Evolutionary conservation across 768 basidiomycete genomes (phyloP).

Genomic region (Pleurotus cornucopiae): DNA sequence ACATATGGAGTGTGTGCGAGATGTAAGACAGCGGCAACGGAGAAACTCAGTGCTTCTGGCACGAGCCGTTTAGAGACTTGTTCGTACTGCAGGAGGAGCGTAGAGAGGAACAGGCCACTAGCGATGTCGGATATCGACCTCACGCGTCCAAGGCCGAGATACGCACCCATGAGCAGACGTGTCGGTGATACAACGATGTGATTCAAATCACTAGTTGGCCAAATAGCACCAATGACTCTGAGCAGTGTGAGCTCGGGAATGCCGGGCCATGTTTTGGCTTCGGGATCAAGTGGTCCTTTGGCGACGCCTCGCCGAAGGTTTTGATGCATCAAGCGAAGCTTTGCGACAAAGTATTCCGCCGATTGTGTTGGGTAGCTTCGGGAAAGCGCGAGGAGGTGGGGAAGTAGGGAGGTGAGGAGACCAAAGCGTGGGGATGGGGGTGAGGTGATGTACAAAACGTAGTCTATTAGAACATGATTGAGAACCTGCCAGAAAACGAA

Average conservation of each 20-base stretch:
- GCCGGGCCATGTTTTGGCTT: constrained; percentile 87
- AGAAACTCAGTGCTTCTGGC: constrained; percentile 86
- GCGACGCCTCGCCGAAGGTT: constrained; percentile 84
- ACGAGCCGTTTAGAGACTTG: constrained; percentile 77
- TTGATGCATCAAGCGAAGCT: constrained; percentile 89
- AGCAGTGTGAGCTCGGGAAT: constrained; percentile 77
- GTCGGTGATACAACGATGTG: constrained; percentile 88
- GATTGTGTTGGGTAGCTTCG: constrained; percentile 77
- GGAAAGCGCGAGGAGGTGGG: constrained; percentile 76
- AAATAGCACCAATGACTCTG: constrained; percentile 74
- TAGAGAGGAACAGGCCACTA: constrained; percentile 86
- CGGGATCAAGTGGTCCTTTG: constrained; percentile 51
- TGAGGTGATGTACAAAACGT: constrained; percentile 73
- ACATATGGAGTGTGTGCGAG: constrained; percentile 63
- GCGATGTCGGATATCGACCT: constrained; percentile 71
- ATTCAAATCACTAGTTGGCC: constrained; percentile 94
- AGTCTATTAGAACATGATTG: constrained; percentile 78
- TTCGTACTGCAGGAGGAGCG: constrained; percentile 84
- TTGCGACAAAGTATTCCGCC: constrained; percentile 76
- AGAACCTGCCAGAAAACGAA: constrained; percentile 25
- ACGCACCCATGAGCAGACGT: constrained; percentile 85
- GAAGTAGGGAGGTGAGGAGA: constrained; percentile 62
- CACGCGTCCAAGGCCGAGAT: constrained; percentile 81
- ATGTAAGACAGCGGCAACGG: constrained; percentile 65
- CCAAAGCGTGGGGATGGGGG: constrained; percentile 56